These are phyloP conservation scores for Schizochytrium sp. DNA, from an alignment of 108 stramenopile species.

Conservation along the genomic window DNA sequence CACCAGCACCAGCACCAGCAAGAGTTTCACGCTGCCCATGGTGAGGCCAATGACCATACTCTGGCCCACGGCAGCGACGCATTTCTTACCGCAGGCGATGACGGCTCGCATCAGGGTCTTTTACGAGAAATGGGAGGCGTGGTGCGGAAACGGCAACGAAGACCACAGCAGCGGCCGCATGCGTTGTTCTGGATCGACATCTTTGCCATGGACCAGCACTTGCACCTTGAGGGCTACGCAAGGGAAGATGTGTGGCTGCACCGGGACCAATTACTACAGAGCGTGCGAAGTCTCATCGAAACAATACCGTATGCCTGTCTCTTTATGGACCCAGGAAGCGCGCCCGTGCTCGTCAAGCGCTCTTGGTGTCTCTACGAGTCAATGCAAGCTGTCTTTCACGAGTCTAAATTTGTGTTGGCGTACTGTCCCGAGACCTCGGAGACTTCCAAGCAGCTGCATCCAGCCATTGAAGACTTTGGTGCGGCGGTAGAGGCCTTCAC, in stretches of 20 bases:
- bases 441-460: background rate
- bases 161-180: background rate
- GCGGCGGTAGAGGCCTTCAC: background rate
- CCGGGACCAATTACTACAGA: background rate
- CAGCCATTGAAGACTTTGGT: background rate
- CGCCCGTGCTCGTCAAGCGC: background rate
- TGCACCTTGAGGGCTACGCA: background rate
- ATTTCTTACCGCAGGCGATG: too few relatives aligned
- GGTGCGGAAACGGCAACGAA: background rate
- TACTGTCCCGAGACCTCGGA: background rate
- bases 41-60: background rate
- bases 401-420: background rate
- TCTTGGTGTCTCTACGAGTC: constrained; percentile 4
- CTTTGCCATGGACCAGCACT: constrained; percentile 1
- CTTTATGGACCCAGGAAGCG: background rate
- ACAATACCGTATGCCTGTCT: background rate
- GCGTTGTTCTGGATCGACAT: background rate
- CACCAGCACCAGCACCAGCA: background rate
- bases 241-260: background rate
- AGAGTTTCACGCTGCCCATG: background rate
- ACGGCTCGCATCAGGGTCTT: too few relatives aligned
- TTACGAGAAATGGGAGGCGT: too few relatives aligned
- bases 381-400: background rate
- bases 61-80: too few relatives aligned
- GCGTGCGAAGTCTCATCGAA: background rate